Conservation (phyloP, 1,139 yeast genomes). For the Pichia sp. region DNA sequence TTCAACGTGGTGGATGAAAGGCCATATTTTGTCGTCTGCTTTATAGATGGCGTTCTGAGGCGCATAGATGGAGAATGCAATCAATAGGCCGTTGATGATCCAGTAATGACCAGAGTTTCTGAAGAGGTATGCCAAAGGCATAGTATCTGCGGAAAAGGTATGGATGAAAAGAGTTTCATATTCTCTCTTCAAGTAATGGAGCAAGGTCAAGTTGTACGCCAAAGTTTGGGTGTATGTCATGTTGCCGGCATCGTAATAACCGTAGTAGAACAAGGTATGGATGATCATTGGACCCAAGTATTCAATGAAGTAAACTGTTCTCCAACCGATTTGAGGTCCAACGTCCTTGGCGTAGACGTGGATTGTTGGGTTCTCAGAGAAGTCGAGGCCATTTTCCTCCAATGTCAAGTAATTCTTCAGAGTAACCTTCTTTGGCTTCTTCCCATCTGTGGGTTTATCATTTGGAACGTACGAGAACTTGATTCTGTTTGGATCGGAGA, state of each 20-base stretch:
- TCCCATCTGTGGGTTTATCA: slow-evolving; percentile 18
- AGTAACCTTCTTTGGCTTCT: slow-evolving; percentile 29
- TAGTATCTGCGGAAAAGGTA: slow-evolving; percentile 76
- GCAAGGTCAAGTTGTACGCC: slow-evolving; percentile 47
- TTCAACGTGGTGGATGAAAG: slow-evolving; percentile 30
- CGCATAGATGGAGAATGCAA: slow-evolving; percentile 63
- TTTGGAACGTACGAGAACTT: slow-evolving; percentile 25
- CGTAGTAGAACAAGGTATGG: slow-evolving; percentile 61
- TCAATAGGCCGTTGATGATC: slow-evolving; percentile 72
- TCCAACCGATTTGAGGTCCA: slow-evolving; percentile 93
- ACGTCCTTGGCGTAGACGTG: slow-evolving; percentile 65
- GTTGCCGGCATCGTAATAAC: slow-evolving; percentile 27
- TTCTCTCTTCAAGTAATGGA: slow-evolving; percentile 85
- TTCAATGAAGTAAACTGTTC: slow-evolving; percentile 78
- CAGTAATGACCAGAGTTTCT: slow-evolving; percentile 90
- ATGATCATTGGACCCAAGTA: slow-evolving; percentile 83
- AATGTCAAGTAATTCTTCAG: slow-evolving; percentile 30
- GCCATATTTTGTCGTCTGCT: slow-evolving; percentile 7
- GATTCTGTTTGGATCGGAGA: slow-evolving; percentile 36
- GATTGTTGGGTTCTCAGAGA: slow-evolving; percentile 27
- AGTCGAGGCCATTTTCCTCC: slow-evolving; percentile 29
- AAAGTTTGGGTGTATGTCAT: slow-evolving; percentile 48
- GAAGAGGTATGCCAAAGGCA: slow-evolving; percentile 84
- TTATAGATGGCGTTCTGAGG: slow-evolving; percentile 41
- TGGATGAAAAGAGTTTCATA: slow-evolving; percentile 80